phyloP scores from a whole-genome alignment of 768 basidiomycete species.

The Lentinus brumalis region DNA sequence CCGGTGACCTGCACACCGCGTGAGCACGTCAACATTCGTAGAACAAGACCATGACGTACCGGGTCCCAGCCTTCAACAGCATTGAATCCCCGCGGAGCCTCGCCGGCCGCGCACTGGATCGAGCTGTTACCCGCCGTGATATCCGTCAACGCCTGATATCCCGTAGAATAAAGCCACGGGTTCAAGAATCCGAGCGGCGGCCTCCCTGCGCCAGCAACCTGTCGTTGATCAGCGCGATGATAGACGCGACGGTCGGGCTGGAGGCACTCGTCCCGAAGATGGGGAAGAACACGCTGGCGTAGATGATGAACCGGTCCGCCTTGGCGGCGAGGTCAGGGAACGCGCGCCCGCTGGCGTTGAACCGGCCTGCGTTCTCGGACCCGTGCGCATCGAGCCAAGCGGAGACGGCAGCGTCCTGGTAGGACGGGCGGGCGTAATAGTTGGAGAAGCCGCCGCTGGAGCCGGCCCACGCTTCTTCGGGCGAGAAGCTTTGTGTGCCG shows the following conservation, averaged over 20 bases:
- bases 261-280: constrained; percentile 62
- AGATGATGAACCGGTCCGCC: constrained; percentile 30
- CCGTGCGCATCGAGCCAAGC: constrained; percentile 37
- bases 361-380: constrained; percentile 28
- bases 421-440: constrained; percentile 34
- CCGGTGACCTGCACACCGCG: constrained; percentile 28
- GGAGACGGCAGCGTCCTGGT: constrained; percentile 41
- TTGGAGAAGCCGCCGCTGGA: constrained; percentile 40
- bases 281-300: constrained; percentile 26
- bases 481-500: constrained; percentile 36
- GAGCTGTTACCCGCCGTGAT: constrained; percentile 22
- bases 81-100: constrained; percentile 34
- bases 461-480: constrained; percentile 34
- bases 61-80: constrained; percentile 37
- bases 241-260: constrained; percentile 61
- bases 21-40: constrained; percentile 1
- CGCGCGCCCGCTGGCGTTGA: constrained; percentile 39
- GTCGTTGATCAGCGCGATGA: constrained; percentile 58
- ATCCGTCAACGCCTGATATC: constrained; percentile 27
- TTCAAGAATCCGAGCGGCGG: constrained; percentile 39
- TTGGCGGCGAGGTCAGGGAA: constrained; percentile 51
- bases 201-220: constrained; percentile 27
- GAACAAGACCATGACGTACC: constrained; percentile 20
- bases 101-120: constrained; percentile 24
- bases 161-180: constrained; percentile 34